Base-by-base conservation (phyloP, 768 basidiomycete genomes). In the Cystobasidiopsis lactophilus region DNA sequence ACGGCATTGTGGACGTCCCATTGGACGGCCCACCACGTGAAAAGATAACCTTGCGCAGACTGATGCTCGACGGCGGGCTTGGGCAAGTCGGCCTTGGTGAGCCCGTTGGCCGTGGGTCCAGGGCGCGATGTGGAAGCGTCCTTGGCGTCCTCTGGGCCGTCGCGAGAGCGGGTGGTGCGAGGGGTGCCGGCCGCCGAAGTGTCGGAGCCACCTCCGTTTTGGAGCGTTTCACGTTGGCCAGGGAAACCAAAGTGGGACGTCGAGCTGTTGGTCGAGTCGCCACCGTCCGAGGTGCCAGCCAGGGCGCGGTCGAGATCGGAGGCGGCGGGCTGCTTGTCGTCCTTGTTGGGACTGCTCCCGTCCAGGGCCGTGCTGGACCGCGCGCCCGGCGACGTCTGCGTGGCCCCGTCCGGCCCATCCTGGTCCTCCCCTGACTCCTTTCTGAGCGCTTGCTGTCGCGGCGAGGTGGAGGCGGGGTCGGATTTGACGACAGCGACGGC, bases 1-100 rank as follows among this genome's bases (percentile, higher is more conserved):
- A 21, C 16, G 0, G 54, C 51, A 2, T 47, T 47, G 44, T 40
- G 55, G 27, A 59, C 52, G 48, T 61, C 60, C 52, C 57, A 55
- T 40, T 59, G 58, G 40, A 61, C 57, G 37, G 41, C 37, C 50
- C 54, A 61, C 60, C 60, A 60, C 51, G 58, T 58, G 56, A 43
- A 61, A 3, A 61, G 52, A 52, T 56, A 59, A 0, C 60, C 60
- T 9, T 49, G 45, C n/a, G 47, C 29, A 0, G 46, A 30, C 37
- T 55, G 52, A 19, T 56, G 48, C 47, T 56, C 52, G 11, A 61
- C 58, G 27, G 23, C 19, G 5, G 60, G 58, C 4, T 31, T 31
- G 10, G 60, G 60, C 3, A 59, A 31, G 5, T 39, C 40, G n/a
- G n/a, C n/a, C 30, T 51, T 29, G 44, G 50, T 30, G 49, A 31